A percentile compares a stretch with the other conserved stretches of the same genome.
Evolutionary conservation across 148 eudicot species (phyloP).

Genomic region (Hydrangea macrophylla): DNA sequence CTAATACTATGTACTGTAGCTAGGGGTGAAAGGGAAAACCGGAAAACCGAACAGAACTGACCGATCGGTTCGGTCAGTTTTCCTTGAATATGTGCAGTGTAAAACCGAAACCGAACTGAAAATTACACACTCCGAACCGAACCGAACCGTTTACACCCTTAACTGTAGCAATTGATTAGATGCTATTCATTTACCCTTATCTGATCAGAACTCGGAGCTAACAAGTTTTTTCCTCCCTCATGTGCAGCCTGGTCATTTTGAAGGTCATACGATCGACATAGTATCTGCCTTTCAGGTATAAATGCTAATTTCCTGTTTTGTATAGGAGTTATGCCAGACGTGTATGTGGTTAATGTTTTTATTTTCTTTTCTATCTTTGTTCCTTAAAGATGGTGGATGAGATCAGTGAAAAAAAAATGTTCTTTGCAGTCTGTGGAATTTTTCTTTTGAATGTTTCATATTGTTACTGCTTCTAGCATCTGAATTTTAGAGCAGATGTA

Average conservation of each 20-base stretch:
- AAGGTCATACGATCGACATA: constrained; percentile 72
- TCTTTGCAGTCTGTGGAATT: background rate
- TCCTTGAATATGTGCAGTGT: no score
- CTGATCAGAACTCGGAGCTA: background rate
- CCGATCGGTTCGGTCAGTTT: no score
- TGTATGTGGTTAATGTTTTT: constrained; percentile 4
- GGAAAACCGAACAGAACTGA: no score
- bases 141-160: no score
- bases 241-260: constrained; percentile 95
- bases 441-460: background rate
- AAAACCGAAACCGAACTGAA: no score
- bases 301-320: background rate
- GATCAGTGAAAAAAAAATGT: background rate
- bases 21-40: no score
- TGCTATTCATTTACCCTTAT: background rate
- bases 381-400: background rate
- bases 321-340: background rate
- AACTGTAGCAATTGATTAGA: background rate
- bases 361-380: background rate
- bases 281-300: constrained; percentile 94
- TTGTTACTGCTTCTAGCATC: background rate
- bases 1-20: no score
- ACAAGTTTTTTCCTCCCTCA: constrained; percentile 10
- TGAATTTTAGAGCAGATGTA: background rate
- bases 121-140: no score